phyloP scores from a whole-genome alignment of 139 green algal species.

The Coelastrella sp. region DNA sequence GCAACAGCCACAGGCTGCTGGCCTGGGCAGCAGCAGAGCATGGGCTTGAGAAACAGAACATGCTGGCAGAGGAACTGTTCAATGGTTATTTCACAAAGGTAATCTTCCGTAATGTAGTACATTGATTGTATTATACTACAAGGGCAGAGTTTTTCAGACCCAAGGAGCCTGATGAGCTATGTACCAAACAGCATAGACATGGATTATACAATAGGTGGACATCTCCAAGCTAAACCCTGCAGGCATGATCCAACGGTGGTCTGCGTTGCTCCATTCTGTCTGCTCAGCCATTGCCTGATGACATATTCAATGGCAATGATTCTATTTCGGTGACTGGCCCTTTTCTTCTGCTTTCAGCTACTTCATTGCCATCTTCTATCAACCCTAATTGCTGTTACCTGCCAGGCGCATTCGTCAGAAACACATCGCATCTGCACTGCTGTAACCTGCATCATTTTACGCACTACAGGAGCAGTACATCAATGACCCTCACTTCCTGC shows the following conservation, averaged over 20 bases:
- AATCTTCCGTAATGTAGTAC: neutral
- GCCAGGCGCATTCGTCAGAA: neutral
- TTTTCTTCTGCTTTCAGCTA: too few relatives aligned
- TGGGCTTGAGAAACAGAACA: slow-evolving; percentile 28
- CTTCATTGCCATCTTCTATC: too few relatives aligned
- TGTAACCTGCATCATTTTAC: neutral
- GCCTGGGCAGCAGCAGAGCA: slow-evolving; percentile 35
- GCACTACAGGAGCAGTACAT: slow-evolving; percentile 38
- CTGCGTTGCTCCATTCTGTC: too few relatives aligned
- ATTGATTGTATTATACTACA: neutral
- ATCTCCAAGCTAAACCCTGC: too few relatives aligned
- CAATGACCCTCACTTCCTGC: slow-evolving; percentile 38
- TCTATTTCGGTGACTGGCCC: too few relatives aligned
- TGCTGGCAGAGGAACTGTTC: slow-evolving; percentile 45
- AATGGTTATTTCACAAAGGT: slow-evolving; percentile 42
- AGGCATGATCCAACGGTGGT: too few relatives aligned
- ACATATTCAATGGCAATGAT: too few relatives aligned
- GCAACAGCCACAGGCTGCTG: slow-evolving; percentile 42
- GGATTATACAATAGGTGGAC: too few relatives aligned
- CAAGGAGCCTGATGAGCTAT: too few relatives aligned
- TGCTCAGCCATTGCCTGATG: too few relatives aligned
- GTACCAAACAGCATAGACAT: too few relatives aligned
- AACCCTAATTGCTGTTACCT: neutral
- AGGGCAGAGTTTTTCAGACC: neutral
- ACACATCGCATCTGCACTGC: neutral